Percentiles rank a stretch among this genome's conserved stretches.
Evolutionary conservation across 441 rosid genomes (phyloP).

Genomic region (Populus hybrid): DNA sequence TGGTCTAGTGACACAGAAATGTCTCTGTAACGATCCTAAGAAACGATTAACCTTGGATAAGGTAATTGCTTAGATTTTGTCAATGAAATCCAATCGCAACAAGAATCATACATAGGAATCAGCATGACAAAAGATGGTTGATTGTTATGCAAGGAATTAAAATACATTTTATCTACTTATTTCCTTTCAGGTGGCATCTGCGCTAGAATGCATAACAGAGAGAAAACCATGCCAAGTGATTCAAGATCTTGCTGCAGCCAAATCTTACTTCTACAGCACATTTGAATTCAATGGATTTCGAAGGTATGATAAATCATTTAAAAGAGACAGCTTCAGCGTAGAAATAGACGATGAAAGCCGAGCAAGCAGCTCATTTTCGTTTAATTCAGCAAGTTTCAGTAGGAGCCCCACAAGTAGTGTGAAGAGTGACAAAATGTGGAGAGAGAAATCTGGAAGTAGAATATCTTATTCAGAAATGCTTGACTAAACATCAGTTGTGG

Average conservation of each 20-base stretch:
- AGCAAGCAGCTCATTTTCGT: conserved; percentile 13
- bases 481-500: conserved; percentile 8
- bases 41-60: conserved; percentile 35
- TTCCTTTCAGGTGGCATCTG: conserved; percentile 27
- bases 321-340: conserved; percentile 11
- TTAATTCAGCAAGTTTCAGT: conserved; percentile 18
- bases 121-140: not conserved
- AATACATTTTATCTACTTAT: not conserved
- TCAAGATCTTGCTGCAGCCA: conserved; percentile 21
- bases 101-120: not conserved
- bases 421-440: conserved; percentile 11
- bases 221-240: conserved; percentile 13
- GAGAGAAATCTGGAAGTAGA: conserved; percentile 2
- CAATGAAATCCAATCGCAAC: not conserved
- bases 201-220: conserved; percentile 31
- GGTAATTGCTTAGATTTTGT: conserved; percentile 17
- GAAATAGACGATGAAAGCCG: not conserved
- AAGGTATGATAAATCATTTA: not conserved
- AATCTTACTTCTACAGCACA: conserved; percentile 13
- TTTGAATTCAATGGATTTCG: not conserved
- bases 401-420: conserved; percentile 17
- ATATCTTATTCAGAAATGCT: conserved; percentile 29
- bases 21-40: conserved; percentile 29
- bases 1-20: conserved; percentile 28
- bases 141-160: not conserved